Evolutionary conservation across 2,329 filamentous ascomycete genomes (phyloP).

Genomic region (Diaporthe amygdali): DNA sequence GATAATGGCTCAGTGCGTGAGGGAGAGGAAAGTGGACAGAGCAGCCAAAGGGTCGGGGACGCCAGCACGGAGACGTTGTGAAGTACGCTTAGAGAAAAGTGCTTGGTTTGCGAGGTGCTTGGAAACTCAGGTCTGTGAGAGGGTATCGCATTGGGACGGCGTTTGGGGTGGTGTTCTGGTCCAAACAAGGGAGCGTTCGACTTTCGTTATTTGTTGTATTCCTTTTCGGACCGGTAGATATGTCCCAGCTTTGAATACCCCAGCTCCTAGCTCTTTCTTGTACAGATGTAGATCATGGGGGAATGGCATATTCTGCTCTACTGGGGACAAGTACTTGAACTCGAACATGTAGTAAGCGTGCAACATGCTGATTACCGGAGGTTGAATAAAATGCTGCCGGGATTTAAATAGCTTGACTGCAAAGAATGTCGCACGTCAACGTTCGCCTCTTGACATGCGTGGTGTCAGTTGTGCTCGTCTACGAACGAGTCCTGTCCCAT

Average conservation of each 20-base stretch:
- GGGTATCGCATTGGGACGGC: slow-evolving; percentile 2
- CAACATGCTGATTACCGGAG: background rate
- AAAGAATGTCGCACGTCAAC: too few species aligned
- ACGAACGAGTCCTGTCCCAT: too few species aligned
- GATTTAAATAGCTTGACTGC: too few species aligned
- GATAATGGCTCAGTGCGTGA: background rate
- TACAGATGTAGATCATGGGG: background rate
- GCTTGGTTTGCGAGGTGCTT: background rate
- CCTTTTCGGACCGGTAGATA: background rate
- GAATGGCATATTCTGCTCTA: background rate
- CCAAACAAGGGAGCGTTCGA: background rate
- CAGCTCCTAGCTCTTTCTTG: background rate
- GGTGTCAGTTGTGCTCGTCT: too few species aligned
- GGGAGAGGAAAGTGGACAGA: background rate
- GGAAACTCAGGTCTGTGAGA: background rate
- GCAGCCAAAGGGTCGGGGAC: background rate
- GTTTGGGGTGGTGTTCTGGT: background rate
- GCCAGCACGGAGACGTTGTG: slow-evolving; percentile 9
- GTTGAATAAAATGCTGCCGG: too few species aligned
- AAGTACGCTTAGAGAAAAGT: background rate
- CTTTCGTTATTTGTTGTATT: background rate
- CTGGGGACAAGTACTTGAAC: background rate
- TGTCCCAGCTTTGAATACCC: background rate
- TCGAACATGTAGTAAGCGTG: background rate
- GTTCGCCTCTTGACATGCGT: too few species aligned